A percentile compares a stretch with the other conserved stretches of the same genome.
Evolutionary conservation across 352 stramenopile species (phyloP).

Genomic region (Thalassiosira mediterranea): DNA sequence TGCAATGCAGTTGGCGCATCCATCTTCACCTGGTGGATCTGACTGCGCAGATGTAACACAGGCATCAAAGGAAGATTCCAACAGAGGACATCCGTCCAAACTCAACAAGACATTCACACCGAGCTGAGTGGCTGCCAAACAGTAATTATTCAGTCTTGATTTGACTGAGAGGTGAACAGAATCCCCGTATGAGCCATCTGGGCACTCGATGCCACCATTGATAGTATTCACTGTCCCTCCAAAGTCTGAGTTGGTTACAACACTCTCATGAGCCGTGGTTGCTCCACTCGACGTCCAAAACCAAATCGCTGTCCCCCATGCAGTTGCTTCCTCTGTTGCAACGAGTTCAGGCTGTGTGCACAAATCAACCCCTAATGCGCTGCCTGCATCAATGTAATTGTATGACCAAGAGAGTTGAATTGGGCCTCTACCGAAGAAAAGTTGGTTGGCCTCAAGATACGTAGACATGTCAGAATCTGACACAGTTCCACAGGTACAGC

Average conservation of each 20-base stretch:
- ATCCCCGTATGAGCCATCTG: not conserved
- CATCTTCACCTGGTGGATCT: not conserved
- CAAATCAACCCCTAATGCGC: constrained; percentile 21
- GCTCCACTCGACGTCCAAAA: constrained; percentile 42
- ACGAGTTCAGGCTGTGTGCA: constrained; percentile 44
- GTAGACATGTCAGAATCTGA: not conserved
- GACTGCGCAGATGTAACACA: constrained; percentile 9
- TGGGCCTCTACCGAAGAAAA: constrained; percentile 27
- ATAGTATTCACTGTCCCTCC: constrained; percentile 47
- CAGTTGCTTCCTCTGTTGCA: constrained; percentile 30
- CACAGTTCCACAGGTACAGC: constrained; percentile 26
- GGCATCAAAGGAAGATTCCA: constrained; percentile 15
- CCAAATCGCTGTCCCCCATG: constrained; percentile 24
- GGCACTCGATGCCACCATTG: constrained; percentile 22
- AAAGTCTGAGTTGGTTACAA: constrained; percentile 23
- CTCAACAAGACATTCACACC: constrained; percentile 21
- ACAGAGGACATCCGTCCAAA: constrained; percentile 28
- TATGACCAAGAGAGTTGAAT: constrained; percentile 42
- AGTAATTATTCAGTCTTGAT: constrained; percentile 42
- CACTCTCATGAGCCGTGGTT: constrained; percentile 1
- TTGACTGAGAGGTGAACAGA: constrained; percentile 2
- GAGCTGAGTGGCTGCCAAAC: constrained; percentile 24
- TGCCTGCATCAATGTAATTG: constrained; percentile 47
- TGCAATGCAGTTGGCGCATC: not conserved
- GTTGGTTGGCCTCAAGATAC: constrained; percentile 10